Conservation (phyloP, 2,329 filamentous ascomycete genomes). For the Lojkania enalia region DNA sequence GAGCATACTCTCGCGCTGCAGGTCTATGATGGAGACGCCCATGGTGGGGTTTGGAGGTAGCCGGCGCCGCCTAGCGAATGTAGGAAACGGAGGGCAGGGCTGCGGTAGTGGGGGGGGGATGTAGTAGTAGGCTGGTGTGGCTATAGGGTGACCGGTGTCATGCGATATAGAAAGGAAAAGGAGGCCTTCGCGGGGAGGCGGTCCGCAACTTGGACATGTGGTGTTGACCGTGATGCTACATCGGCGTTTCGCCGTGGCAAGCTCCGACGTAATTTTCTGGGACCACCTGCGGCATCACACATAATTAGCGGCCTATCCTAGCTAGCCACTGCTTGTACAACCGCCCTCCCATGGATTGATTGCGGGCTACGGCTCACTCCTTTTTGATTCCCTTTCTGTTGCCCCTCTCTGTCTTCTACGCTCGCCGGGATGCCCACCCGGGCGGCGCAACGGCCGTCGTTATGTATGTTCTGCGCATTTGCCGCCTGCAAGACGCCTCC, state of each 20-base stretch:
- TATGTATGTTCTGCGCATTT: slow-evolving; percentile 49
- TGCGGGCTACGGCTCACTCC: too few relatives aligned
- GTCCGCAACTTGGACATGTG: too few relatives aligned
- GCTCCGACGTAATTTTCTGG: slow-evolving; percentile 1
- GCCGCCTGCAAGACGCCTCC: slow-evolving; percentile 22
- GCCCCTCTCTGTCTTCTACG: too few relatives aligned
- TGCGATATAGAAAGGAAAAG: too few relatives aligned
- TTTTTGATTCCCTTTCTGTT: too few relatives aligned
- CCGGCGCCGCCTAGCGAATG: slow-evolving; percentile 7
- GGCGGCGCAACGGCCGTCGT: slow-evolving; percentile 32
- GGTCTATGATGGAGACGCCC: slow-evolving; percentile 81
- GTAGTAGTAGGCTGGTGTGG: slow-evolving; percentile 3
- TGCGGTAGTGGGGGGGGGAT: slow-evolving; percentile 1
- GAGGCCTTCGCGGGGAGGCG: too few relatives aligned
- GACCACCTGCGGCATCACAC: neutral
- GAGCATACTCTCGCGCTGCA: slow-evolving; percentile 72
- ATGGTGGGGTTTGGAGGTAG: slow-evolving; percentile 57
- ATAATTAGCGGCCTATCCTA: too few relatives aligned
- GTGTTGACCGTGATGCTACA: neutral
- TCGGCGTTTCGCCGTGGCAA: slow-evolving; percentile 2
- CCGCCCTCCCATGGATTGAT: too few relatives aligned
- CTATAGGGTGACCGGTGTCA: neutral
- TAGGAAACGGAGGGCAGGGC: slow-evolving; percentile 13
- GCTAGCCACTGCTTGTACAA: too few relatives aligned
- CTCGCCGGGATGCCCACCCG: slow-evolving; percentile 32